These are phyloP conservation scores for Botrytis aclada DNA, from an alignment of 2,329 filamentous ascomycete genomes.

Conservation along the genomic window DNA sequence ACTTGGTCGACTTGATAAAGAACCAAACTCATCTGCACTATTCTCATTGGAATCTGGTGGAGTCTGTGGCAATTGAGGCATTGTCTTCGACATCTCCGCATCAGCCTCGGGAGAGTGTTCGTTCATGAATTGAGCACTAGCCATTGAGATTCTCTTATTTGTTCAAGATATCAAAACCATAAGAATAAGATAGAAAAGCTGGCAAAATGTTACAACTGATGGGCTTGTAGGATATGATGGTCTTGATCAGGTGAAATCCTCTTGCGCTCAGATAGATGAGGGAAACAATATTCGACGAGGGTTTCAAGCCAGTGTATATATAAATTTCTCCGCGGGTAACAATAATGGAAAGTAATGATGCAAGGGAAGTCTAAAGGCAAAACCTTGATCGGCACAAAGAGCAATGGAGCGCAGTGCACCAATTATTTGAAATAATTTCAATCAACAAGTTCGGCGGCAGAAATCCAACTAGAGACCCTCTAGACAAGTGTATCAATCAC, in stretches of 20 bases:
- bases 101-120: no score
- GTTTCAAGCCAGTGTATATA: background rate
- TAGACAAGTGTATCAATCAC: background rate
- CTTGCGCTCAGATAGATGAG: background rate
- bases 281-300: background rate
- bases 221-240: background rate
- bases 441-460: background rate
- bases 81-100: background rate
- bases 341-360: background rate
- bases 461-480: background rate
- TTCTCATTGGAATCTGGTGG: conserved; percentile 35
- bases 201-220: background rate
- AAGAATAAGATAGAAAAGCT: background rate
- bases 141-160: background rate
- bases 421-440: background rate
- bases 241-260: background rate
- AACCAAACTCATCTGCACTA: conserved; percentile 28
- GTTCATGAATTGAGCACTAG: background rate
- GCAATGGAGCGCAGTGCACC: background rate
- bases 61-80: conserved; percentile 29
- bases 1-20: conserved; percentile 27
- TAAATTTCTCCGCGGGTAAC: background rate
- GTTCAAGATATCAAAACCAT: background rate
- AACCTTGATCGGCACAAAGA: background rate
- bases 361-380: background rate